Evolutionary conservation across 2,329 filamentous ascomycete species (phyloP), one percentile per base, ranked within the genome.

Genomic region (Colletotrichum magnum): DNA sequence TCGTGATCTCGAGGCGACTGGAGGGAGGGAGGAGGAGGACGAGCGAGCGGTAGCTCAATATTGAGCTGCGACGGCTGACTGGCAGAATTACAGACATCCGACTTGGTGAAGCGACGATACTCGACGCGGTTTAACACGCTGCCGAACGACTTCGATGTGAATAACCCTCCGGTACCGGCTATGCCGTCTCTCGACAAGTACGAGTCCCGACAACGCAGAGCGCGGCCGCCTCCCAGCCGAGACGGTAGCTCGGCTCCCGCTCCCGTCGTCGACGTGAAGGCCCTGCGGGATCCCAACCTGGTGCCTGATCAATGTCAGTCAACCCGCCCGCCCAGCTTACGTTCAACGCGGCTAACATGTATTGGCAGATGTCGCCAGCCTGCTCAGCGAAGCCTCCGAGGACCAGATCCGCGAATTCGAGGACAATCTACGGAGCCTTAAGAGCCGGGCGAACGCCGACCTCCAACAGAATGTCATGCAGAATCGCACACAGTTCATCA

Each of bases 401-500:
- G 90, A 93, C 71, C 94, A 97, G 73, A 97, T 98, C 69, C 89
- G 89, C 72, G 91, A 93, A 59, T 98, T 93, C 78, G 93, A 97
- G 78, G 86, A 88, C 58, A 90, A 90, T 24, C 84, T 98, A 51
- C 90, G 90, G 72, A 92, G 92, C 74, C 86, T 96, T 65, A 95
- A 95, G 80, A 88, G 88, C 73, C 89, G 93, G 64, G 94, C 94
- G 9, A 92, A 92, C 5, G 87, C 90, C 57, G 95, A 98, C 74
- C 86, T 99, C 24, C 95, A 98, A 80, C 94, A 97, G 77, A 98
- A 95, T 81, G 93, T 99, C 58, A 95, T 97, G 81, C 95, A 98
- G 80, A 99, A 99, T 80, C 91, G 96, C 57, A 97, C 94, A 0
- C 96, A 98, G 77, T 99, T 99, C 78, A 98, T 99, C 85, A 97